phyloP scores from a whole-genome alignment of 192 early-diverging fungal genomes.

The Globomyces pollinis-pini region DNA sequence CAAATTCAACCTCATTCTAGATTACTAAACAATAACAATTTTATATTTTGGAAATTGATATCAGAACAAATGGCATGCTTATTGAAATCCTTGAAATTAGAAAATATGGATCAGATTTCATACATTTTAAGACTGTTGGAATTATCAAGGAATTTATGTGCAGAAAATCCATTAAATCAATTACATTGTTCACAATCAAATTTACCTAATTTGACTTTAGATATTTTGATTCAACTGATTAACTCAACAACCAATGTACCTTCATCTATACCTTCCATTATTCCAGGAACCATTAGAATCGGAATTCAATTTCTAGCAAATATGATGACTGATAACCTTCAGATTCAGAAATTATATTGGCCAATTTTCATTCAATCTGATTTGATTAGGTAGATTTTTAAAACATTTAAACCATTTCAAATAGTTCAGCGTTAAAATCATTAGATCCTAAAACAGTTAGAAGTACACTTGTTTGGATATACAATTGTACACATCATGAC shows the following conservation, averaged over 20 bases:
- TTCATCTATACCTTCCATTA: no score
- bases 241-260: background rate
- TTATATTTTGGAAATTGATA: no score
- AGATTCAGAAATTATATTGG: background rate
- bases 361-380: background rate
- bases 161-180: background rate
- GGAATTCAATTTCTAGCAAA: background rate
- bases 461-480: background rate
- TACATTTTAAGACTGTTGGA: background rate
- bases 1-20: no score
- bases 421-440: no score
- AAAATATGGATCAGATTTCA: background rate
- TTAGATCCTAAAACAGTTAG: background rate
- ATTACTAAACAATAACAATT: no score
- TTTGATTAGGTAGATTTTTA: background rate
- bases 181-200: background rate
- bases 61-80: no score
- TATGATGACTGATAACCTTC: background rate
- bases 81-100: no score
- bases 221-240: background rate
- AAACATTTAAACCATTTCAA: no score
- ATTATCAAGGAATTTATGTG: background rate
- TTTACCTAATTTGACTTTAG: no score
- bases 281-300: background rate
- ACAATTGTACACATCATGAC: constrained; percentile 4